A percentile compares a stretch with the other conserved stretches of the same genome.
Evolutionary conservation across 202 grass and related monocot species (phyloP).

Genomic region (Panicum virgatum): DNA sequence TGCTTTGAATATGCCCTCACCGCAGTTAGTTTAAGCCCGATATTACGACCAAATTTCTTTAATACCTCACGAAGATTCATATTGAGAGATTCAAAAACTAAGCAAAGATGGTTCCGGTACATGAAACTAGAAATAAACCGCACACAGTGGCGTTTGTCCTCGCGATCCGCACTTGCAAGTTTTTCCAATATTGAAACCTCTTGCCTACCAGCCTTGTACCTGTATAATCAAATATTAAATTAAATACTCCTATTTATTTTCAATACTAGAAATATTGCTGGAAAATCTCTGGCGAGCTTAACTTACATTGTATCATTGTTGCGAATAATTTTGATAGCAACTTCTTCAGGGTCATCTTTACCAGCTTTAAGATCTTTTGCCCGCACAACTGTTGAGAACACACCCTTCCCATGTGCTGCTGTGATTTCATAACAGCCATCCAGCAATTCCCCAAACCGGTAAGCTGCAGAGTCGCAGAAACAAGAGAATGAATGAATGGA

Average conservation of each 20-base stretch:
- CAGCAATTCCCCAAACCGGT: constrained; percentile 88
- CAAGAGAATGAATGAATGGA: constrained; percentile 8
- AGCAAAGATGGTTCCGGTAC: constrained; percentile 99
- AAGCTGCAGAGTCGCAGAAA: constrained; percentile 51
- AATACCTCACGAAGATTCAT: constrained; percentile 99
- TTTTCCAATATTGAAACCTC: constrained; percentile 97
- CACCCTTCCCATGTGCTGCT: constrained; percentile 92
- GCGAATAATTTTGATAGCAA: constrained; percentile 97
- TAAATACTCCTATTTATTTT: constrained; percentile 3
- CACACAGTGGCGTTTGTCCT: constrained; percentile 92
- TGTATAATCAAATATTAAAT: constrained; percentile 47
- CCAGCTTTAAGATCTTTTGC: constrained; percentile 95
- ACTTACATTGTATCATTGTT: constrained; percentile 98
- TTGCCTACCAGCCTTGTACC: constrained; percentile 95
- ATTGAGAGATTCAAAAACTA: constrained; percentile 99
- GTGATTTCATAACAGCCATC: constrained; percentile 95
- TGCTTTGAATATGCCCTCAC: constrained; percentile 99
- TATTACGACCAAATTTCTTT: constrained; percentile 99
- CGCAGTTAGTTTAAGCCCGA: constrained; percentile 96
- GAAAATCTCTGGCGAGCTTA: not conserved
- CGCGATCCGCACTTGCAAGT: constrained; percentile 80
- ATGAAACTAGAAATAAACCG: constrained; percentile 99
- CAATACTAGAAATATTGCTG: not conserved
- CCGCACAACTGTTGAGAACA: constrained; percentile 94
- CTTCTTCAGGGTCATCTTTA: constrained; percentile 81